phyloP scores from a whole-genome alignment of 805 yeast species.

The Kodamaea kaohsiungensis region DNA sequence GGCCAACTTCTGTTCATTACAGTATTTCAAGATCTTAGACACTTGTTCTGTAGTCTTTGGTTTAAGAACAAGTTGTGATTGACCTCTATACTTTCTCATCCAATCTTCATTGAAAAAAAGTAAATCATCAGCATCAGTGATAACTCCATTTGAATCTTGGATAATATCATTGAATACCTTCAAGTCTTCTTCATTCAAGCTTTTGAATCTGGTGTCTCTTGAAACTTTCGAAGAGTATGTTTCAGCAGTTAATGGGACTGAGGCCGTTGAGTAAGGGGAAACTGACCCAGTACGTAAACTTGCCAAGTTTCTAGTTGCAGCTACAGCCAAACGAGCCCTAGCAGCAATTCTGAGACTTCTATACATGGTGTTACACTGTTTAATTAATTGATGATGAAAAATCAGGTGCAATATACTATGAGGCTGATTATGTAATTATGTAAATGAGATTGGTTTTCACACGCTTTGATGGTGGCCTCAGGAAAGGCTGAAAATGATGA shows the following conservation, averaged over 20 bases:
- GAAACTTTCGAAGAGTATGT: constrained; percentile 59
- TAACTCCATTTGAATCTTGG: constrained; percentile 45
- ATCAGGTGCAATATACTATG: neutral
- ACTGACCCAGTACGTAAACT: neutral
- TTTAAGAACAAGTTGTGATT: constrained; percentile 73
- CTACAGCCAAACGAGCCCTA: constrained; percentile 1
- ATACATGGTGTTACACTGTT: constrained; percentile 6
- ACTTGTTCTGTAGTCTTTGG: constrained; percentile 83
- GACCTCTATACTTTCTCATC: constrained; percentile 94
- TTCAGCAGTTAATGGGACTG: constrained; percentile 65
- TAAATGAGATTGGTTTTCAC: too few species aligned
- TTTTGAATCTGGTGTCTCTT: constrained; percentile 52
- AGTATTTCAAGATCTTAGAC: constrained; percentile 71
- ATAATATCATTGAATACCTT: constrained; percentile 61
- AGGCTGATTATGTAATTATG: too few species aligned
- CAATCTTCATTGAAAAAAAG: constrained; percentile 82
- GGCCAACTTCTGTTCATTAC: constrained; percentile 75
- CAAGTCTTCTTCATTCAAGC: constrained; percentile 57
- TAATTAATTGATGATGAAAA: neutral
- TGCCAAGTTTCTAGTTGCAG: neutral
- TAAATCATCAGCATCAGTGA: constrained; percentile 64
- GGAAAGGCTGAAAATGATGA: too few species aligned
- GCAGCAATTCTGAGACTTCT: constrained; percentile 10
- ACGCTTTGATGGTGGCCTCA: too few species aligned
- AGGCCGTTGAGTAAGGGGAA: constrained; percentile 24